Percentiles rank a stretch among this genome's conserved stretches.
Evolutionary conservation across 139 green algal genomes (phyloP).

Genomic region (Marvania coccoides): DNA sequence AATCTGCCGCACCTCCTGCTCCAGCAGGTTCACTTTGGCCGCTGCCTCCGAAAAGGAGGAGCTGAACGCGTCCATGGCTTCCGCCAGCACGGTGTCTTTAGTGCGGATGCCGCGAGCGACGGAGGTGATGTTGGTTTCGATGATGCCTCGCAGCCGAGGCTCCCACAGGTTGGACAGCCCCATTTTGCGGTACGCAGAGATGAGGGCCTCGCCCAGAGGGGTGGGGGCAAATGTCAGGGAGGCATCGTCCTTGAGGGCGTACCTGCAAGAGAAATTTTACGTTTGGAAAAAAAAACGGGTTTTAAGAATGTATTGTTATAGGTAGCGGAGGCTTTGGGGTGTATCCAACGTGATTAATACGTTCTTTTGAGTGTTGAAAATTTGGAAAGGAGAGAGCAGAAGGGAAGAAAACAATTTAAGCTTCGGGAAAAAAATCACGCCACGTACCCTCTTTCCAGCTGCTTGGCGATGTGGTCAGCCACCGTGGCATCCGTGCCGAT

Average conservation of each 20-base stretch:
- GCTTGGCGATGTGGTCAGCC: conserved; percentile 73
- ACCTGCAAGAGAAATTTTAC: too few relatives aligned
- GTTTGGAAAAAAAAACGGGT: conserved; percentile 5
- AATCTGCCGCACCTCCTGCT: conserved; percentile 13
- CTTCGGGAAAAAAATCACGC: background rate
- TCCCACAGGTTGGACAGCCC: conserved; percentile 70
- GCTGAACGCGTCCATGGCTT: conserved; percentile 56
- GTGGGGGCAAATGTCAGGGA: conserved; percentile 69
- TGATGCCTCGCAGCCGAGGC: conserved; percentile 71
- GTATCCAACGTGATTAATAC: too few relatives aligned
- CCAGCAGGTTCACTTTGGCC: conserved; percentile 5
- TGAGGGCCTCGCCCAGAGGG: conserved; percentile 74
- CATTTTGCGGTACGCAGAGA: conserved; percentile 74
- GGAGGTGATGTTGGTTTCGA: conserved; percentile 74
- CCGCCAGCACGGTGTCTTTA: conserved; percentile 58
- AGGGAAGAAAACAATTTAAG: too few relatives aligned
- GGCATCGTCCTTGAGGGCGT: conserved; percentile 70
- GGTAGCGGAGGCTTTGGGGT: too few relatives aligned
- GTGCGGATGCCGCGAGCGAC: conserved; percentile 54
- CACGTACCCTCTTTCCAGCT: conserved; percentile 20
- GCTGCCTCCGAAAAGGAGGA: conserved; percentile 47
- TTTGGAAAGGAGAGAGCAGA: too few relatives aligned
- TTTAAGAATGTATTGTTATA: too few relatives aligned
- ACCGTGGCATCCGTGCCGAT: conserved; percentile 98
- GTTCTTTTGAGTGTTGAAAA: too few relatives aligned